These are phyloP conservation scores for Starmerella bombi DNA, from an alignment of 805 yeast genomes.

Conservation along the genomic window DNA sequence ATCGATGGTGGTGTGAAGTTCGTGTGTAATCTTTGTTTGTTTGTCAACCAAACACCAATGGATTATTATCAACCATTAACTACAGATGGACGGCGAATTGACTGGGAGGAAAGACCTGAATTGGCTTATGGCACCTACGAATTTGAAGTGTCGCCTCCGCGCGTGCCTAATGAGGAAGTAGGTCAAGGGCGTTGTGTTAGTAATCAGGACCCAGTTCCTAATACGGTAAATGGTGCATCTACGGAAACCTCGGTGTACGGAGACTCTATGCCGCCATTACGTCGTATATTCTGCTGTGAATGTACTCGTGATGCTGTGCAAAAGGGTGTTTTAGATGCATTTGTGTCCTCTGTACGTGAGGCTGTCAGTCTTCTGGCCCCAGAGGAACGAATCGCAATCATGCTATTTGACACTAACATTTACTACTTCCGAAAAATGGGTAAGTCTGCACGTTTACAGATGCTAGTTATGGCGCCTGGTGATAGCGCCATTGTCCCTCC, in stretches of 20 bases:
- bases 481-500: conserved; percentile 52
- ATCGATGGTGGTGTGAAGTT: conserved; percentile 46
- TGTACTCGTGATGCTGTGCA: conserved; percentile 46
- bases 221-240: neutral
- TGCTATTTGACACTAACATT: conserved; percentile 59
- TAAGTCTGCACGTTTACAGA: conserved; percentile 13
- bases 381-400: conserved; percentile 45
- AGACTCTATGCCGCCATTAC: conserved; percentile 32
- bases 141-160: conserved; percentile 47
- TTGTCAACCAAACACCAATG: conserved; percentile 51
- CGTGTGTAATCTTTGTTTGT: conserved; percentile 77
- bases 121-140: conserved; percentile 75
- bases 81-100: conserved; percentile 47
- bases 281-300: conserved; percentile 64
- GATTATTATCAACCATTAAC: conserved; percentile 57
- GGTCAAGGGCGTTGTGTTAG: neutral
- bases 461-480: conserved; percentile 35
- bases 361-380: conserved; percentile 30
- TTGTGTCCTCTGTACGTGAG: conserved; percentile 55
- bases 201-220: neutral
- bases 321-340: conserved; percentile 41
- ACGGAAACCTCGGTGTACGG: conserved; percentile 41
- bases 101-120: conserved; percentile 57
- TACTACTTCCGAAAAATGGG: conserved; percentile 40
- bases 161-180: neutral